Conservation (phyloP, 495 filamentous ascomycete genomes). For the Polyplosphaeria fusca region DNA sequence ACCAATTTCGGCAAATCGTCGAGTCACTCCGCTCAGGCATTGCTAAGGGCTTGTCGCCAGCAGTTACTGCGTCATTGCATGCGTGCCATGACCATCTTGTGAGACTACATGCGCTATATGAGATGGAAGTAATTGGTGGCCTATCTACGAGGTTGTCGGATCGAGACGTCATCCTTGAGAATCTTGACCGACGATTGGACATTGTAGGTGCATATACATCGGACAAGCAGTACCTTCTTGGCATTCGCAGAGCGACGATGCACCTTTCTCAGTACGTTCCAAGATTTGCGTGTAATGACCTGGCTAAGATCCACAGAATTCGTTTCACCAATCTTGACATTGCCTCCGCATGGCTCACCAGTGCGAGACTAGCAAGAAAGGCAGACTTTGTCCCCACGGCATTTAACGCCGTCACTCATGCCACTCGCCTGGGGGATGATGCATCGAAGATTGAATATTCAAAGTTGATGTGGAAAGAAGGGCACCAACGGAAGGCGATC, state of each 20-base stretch:
- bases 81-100: constrained; percentile 77
- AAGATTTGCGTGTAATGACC: too few relatives aligned
- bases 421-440: constrained; percentile 74
- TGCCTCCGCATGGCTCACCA: constrained; percentile 80
- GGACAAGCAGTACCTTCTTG: constrained; percentile 93
- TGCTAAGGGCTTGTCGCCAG: constrained; percentile 66
- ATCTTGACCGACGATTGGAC: constrained; percentile 72
- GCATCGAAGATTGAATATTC: constrained; percentile 91
- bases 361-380: constrained; percentile 82
- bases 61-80: constrained; percentile 72
- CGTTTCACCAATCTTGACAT: constrained; percentile 62
- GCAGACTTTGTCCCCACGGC: constrained; percentile 75
- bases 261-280: constrained; percentile 60
- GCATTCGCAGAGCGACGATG: constrained; percentile 82
- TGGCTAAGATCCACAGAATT: too few relatives aligned
- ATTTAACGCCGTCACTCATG: constrained; percentile 89
- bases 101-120: constrained; percentile 79
- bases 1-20: constrained; percentile 58
- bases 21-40: constrained; percentile 65
- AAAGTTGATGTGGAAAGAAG: constrained; percentile 88
- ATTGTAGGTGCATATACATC: constrained; percentile 79
- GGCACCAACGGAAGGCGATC: constrained; percentile 91
- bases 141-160: constrained; percentile 44
- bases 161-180: constrained; percentile 49
- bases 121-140: constrained; percentile 76